Percentiles rank a stretch among this genome's conserved stretches.
phyloP scores from a whole-genome alignment of 176 grass and related monocot genomes.

The Cymbopogon citratus region DNA sequence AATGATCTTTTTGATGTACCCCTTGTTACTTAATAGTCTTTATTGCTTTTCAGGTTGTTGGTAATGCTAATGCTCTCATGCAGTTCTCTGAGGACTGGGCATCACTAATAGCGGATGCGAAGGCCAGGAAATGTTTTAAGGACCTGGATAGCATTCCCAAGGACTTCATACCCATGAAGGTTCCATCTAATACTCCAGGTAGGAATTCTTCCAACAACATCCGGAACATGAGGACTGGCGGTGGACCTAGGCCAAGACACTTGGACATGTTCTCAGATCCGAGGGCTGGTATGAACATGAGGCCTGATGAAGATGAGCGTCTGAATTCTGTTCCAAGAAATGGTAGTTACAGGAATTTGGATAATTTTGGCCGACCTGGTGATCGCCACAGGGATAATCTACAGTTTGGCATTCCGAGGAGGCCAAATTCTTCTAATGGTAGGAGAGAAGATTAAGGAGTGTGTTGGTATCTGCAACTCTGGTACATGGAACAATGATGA shows the following conservation, averaged over 20 bases:
- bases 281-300: conserved; percentile 41
- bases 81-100: conserved; percentile 97
- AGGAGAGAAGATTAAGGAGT: conserved; percentile 52
- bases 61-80: conserved; percentile 95
- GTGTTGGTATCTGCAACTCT: conserved; percentile 8
- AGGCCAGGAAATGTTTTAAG: conserved; percentile 82
- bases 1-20: neutral
- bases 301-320: conserved; percentile 61
- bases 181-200: conserved; percentile 43
- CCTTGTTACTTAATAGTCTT: conserved; percentile 14
- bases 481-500: conserved; percentile 14
- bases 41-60: conserved; percentile 64
- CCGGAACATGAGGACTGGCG: conserved; percentile 62
- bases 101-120: conserved; percentile 78
- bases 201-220: conserved; percentile 54
- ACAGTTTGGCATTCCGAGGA: conserved; percentile 49
- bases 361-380: conserved; percentile 55
- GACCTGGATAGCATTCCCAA: conserved; percentile 88
- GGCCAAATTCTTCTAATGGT: conserved; percentile 65
- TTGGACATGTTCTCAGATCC: conserved; percentile 58
- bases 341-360: conserved; percentile 72
- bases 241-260: conserved; percentile 53
- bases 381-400: conserved; percentile 54
- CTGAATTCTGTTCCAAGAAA: conserved; percentile 57
- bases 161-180: conserved; percentile 60